Evolutionary conservation across 192 early-diverging fungal genomes (phyloP), one percentile per base, ranked within the genome.

Genomic region (Entomortierella beljakovae): DNA sequence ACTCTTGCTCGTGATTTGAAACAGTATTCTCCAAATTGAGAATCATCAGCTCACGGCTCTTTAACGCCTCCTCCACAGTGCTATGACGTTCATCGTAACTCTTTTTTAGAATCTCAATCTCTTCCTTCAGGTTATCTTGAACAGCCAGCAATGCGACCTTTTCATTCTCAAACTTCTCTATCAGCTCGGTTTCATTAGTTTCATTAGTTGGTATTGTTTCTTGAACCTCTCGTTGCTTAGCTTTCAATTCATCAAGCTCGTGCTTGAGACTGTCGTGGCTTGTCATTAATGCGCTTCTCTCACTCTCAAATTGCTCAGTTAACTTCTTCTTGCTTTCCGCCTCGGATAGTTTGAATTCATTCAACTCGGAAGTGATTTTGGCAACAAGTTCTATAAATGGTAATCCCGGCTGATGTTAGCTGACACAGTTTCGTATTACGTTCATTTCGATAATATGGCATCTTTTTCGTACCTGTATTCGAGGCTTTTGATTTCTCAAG

Each of bases 111-210:
- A 34, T 56, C n/a, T 71, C 68, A 3, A 68, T 33, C 18, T 76
- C 74, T 31, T 69, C 23, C 26, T 52, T 71, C 23, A 77, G 33
- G 18, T 2, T 50, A 6, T 60, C 60, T 22, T 81, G 59, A 20
- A 11, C 29, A 1, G 59, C 68, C 3, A 55, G 15, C 16, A 74
- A 32, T 1, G 32, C 31, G 1, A 6, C 35, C 29, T 57, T 67
- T 18, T 71, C 75, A 26, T 76, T 69, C 11, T 81, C 80, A 6
- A 71, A 75, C 29, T 57, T 68, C 46, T 89, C 79, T 5, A 38
- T 23, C 3, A 87, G 71, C 60, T 82, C 61, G 0, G 34, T 29
- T 6, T 73, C 46, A 15, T 64, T 28, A 10, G 61, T 69, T 11
- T 72, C 61, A n/a, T 51, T 0, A 68, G 38, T 46, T 61, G 58